Conservation (phyloP, 441 rosid species). For the Populus hybrid region DNA sequence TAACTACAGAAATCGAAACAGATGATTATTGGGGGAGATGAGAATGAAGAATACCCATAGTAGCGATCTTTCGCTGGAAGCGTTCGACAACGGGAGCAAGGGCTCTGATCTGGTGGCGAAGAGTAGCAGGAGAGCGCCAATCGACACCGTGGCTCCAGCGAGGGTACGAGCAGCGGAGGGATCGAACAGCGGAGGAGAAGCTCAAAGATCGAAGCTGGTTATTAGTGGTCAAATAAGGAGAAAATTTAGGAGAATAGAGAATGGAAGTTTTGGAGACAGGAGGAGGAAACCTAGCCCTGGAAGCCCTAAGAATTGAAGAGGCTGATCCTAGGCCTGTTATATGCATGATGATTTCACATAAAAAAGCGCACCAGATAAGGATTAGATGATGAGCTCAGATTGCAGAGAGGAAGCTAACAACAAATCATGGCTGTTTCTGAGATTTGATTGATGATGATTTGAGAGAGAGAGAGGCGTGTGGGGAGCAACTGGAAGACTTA, state of each 20-base stretch:
- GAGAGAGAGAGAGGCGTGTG: conserved; percentile 36
- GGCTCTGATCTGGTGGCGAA: conserved; percentile 70
- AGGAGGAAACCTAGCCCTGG: conserved; percentile 40
- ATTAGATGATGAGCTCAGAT: conserved; percentile 2
- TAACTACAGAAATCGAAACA: neutral
- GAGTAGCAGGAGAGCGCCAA: conserved; percentile 56
- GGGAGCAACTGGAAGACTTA: conserved; percentile 36
- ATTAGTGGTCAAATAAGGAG: conserved; percentile 19
- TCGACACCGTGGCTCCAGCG: conserved; percentile 76
- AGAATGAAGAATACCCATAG: conserved; percentile 61
- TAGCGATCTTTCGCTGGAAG: conserved; percentile 60
- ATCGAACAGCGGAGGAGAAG: conserved; percentile 51
- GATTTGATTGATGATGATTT: conserved; percentile 4
- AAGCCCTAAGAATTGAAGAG: conserved; percentile 63
- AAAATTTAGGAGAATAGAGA: conserved; percentile 13
- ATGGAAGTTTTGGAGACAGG: conserved; percentile 11
- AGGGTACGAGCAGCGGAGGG: conserved; percentile 45
- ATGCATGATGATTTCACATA: conserved; percentile 68
- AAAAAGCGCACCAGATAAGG: conserved; percentile 24
- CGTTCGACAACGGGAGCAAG: conserved; percentile 59
- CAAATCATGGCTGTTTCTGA: neutral
- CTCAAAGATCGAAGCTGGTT: conserved; percentile 47
- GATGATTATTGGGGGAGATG: too few species aligned
- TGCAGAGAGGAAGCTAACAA: conserved; percentile 10
- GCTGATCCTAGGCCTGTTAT: conserved; percentile 50